Conservation (phyloP, 1,284 basidiomycete species). For the Ganoderma resinaceum region DNA sequence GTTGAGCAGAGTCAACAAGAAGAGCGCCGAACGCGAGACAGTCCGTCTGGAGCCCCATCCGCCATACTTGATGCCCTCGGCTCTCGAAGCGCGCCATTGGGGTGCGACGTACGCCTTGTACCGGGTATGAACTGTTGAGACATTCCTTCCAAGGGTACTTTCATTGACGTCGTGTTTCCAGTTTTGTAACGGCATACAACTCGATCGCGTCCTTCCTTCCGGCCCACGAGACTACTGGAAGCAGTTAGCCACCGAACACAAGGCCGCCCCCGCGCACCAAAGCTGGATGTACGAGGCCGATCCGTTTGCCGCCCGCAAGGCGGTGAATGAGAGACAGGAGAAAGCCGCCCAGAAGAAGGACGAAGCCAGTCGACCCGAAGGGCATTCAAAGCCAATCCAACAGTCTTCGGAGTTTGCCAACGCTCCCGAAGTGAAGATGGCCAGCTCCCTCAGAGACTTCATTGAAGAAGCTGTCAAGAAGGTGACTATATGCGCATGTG, state of each 20-base stretch:
- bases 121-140: constrained; percentile 62
- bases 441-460: constrained; percentile 74
- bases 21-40: constrained; percentile 70
- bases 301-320: constrained; percentile 79
- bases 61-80: constrained; percentile 64
- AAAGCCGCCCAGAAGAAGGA: constrained; percentile 57
- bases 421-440: constrained; percentile 89
- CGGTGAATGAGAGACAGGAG: constrained; percentile 70
- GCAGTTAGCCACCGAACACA: constrained; percentile 75
- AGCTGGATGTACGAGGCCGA: constrained; percentile 89
- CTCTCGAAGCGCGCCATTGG: constrained; percentile 85
- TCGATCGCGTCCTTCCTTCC: constrained; percentile 81
- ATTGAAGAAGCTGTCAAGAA: constrained; percentile 87
- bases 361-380: constrained; percentile 31
- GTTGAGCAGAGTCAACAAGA: constrained; percentile 71
- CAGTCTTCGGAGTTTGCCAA: constrained; percentile 62
- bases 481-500: constrained; percentile 46
- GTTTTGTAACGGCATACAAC: constrained; percentile 83
- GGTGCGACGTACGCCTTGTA: constrained; percentile 89
- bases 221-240: constrained; percentile 88
- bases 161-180: constrained; percentile 38
- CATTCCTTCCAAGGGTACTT: background rate
- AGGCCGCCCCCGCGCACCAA: constrained; percentile 69
- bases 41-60: constrained; percentile 81
- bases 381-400: constrained; percentile 22